Base-by-base conservation (phyloP, 495 filamentous ascomycete genomes). In the Penicillium alfredii region DNA sequence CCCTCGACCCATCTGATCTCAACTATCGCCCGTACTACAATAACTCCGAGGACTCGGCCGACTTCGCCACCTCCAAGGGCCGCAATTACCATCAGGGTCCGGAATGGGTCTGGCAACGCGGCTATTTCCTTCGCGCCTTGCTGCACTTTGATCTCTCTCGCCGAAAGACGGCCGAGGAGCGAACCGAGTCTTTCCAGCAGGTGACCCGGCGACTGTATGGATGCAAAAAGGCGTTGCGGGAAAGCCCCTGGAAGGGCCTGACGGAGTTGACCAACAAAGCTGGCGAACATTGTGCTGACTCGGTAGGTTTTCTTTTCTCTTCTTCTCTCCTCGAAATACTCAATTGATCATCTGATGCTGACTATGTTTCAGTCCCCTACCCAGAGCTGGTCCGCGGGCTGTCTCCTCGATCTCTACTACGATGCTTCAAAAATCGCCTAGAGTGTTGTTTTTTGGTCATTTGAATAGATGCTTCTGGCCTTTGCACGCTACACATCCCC, bases 101-200 rank as follows among this genome's bases (percentile, higher is more conserved):
- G 0, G 93, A 99, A 60, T 99, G 93, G 93, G 68, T 95, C n/a
- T 99, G 93, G 93, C 93, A 88, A 1, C 86, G 85, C 3, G 93
- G 93, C 6, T 99, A 84, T 71, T 97, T 90, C 69, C 69, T 96
- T 10, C 76, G 93, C 22, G 93, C 93, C 1, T 65, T 99, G 38
- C 67, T 97, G 33, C 82, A 85, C 56, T 96, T 97, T 53, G 90
- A 95, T 60, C 68, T 96, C 25, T 71, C 74, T 64, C 70, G 89
- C 4, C 69, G 86, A 17, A 73, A 73, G 21, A 77, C 69, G 0
- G 63, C 56, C 11, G 72, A 75, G 37, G 78, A 76, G 45, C 74
- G 81, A 25, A 81, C 82, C 5, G 93, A 96, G 64, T 82, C 80
- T 1, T 92, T 94, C 64, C 88, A 97, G 60, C 92, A 99, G 66